Conservation (phyloP, 1,139 yeast genomes). For the Debaryomyces robertsiae region DNA sequence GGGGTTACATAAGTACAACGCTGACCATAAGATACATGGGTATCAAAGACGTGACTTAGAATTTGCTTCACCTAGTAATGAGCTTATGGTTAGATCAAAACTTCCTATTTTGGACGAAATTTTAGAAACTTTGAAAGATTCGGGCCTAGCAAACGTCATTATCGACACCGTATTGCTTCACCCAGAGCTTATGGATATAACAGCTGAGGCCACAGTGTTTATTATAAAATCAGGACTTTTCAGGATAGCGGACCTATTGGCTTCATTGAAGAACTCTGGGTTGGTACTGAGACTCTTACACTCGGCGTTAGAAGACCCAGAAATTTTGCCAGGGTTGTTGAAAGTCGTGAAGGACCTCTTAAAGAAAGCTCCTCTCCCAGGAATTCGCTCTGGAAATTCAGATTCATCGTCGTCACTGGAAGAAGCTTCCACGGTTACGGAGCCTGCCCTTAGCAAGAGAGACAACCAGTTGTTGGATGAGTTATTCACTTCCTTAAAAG, state of each 20-base stretch:
- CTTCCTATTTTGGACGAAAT: slow-evolving; percentile 28
- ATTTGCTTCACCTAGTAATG: not conserved
- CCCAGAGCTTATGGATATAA: slow-evolving; percentile 28
- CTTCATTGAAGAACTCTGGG: slow-evolving; percentile 33
- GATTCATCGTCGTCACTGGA: slow-evolving; percentile 3
- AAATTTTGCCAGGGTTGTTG: slow-evolving; percentile 33
- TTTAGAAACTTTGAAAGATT: slow-evolving; percentile 24
- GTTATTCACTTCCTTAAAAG: slow-evolving; percentile 27
- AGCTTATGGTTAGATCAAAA: slow-evolving; percentile 18
- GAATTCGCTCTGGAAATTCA: slow-evolving; percentile 11
- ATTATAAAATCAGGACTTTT: slow-evolving; percentile 24
- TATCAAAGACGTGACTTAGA: slow-evolving; percentile 6
- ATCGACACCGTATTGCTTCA: slow-evolving; percentile 29
- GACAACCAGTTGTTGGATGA: slow-evolving; percentile 28
- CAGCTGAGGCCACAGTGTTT: slow-evolving; percentile 26
- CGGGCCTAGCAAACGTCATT: slow-evolving; percentile 27
- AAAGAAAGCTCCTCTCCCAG: slow-evolving; percentile 23
- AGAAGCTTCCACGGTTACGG: not conserved
- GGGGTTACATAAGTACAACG: slow-evolving; percentile 14
- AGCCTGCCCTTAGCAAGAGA: slow-evolving; percentile 19
- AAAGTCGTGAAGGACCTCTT: slow-evolving; percentile 27
- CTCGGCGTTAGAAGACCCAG: slow-evolving; percentile 29
- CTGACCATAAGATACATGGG: slow-evolving; percentile 8
- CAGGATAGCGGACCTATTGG: slow-evolving; percentile 29
- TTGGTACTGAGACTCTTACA: slow-evolving; percentile 29